Evolutionary conservation across 495 filamentous ascomycete species (phyloP).

Genomic region (Thozetella sp.): DNA sequence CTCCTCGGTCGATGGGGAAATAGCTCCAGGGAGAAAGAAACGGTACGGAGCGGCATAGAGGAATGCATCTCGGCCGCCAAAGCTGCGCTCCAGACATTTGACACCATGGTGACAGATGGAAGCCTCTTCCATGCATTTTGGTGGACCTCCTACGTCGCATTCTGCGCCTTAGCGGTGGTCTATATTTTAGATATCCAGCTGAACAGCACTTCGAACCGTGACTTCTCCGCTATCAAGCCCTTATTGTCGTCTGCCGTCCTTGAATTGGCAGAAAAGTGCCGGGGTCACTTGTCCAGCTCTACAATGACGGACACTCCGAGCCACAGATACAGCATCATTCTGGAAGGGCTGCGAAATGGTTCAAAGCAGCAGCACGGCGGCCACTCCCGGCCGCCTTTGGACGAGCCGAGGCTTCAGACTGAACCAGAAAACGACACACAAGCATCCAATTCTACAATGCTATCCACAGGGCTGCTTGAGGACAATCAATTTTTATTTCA

Average conservation of each 20-base stretch:
- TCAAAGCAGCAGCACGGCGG: not conserved
- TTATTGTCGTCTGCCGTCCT: not conserved
- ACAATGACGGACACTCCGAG: not conserved
- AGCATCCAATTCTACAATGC: not conserved
- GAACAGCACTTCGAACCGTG: not conserved
- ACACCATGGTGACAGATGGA: conserved; percentile 11
- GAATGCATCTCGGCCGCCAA: conserved; percentile 49
- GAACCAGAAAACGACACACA: not conserved
- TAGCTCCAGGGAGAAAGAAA: conserved; percentile 16
- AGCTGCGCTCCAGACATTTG: conserved; percentile 25
- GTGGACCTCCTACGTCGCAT: conserved; percentile 21
- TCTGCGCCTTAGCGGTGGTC: conserved; percentile 8
- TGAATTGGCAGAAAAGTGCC: not conserved
- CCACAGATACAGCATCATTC: not conserved
- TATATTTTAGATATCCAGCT: conserved; percentile 5
- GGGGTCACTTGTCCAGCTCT: not conserved
- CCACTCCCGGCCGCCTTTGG: not conserved
- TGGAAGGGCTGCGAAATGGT: not conserved
- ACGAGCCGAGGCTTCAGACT: not conserved
- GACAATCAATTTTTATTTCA: not conserved
- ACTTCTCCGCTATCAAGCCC: not conserved
- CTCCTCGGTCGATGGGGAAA: conserved; percentile 40
- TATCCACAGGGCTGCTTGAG: not conserved
- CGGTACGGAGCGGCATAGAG: conserved; percentile 32
- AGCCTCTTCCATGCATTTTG: conserved; percentile 19